These are phyloP conservation scores for Iberis pinnata DNA, from an alignment of 345 rosid genomes.

Conservation along the genomic window DNA sequence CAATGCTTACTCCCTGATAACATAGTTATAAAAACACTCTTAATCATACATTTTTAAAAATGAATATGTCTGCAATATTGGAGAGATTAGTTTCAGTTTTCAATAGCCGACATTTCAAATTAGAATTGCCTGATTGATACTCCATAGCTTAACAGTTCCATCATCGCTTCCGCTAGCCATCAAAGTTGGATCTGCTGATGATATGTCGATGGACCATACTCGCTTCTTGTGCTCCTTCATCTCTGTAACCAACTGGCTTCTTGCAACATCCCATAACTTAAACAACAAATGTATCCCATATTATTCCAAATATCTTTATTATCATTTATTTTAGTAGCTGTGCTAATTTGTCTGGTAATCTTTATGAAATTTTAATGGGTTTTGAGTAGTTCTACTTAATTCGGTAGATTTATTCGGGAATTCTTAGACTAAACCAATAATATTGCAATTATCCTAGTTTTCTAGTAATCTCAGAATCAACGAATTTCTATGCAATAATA, in stretches of 20 bases:
- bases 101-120: constrained; percentile 76
- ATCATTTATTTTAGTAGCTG: no score
- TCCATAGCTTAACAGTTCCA: constrained; percentile 95
- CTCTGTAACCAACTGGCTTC: constrained; percentile 69
- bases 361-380: no score
- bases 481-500: no score
- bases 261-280: constrained; percentile 92
- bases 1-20: constrained; percentile 78
- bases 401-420: no score
- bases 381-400: no score
- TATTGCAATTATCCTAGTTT: no score
- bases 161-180: constrained; percentile 97
- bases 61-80: constrained; percentile 9
- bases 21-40: constrained; percentile 38
- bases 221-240: constrained; percentile 91
- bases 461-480: no score
- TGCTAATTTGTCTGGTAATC: no score
- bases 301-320: no score
- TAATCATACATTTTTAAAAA: constrained; percentile 29
- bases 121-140: constrained; percentile 99
- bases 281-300: not conserved
- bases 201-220: constrained; percentile 88
- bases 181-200: constrained; percentile 85
- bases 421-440: no score
- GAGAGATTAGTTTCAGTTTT: constrained; percentile 47